Percentiles rank a stretch among this genome's conserved stretches.
Evolutionary conservation across 441 rosid genomes (phyloP).

Genomic region (Codiaeum variegatum): DNA sequence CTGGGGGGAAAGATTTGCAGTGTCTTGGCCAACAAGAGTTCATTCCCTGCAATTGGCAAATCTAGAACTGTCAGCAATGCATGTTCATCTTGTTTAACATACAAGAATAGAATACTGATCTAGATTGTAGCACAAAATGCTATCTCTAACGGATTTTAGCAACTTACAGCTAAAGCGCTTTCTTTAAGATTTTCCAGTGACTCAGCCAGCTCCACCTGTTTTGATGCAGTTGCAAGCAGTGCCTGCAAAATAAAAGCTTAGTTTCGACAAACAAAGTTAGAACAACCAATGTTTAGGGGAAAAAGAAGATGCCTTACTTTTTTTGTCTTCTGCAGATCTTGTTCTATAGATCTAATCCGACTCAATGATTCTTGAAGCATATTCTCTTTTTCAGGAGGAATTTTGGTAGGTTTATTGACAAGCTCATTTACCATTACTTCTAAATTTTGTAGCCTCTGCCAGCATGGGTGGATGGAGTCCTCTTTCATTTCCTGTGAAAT

Average conservation of each 20-base stretch:
- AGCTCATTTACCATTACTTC: slow-evolving; percentile 72
- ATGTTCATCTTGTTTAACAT: not conserved
- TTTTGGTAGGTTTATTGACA: slow-evolving; percentile 54
- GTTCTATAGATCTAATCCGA: slow-evolving; percentile 78
- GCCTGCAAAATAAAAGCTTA: slow-evolving; percentile 47
- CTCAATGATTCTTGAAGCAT: slow-evolving; percentile 79
- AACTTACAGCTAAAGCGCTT: slow-evolving; percentile 53
- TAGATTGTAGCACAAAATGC: not conserved
- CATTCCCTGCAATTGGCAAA: slow-evolving; percentile 43
- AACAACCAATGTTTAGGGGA: slow-evolving; percentile 3
- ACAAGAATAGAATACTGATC: not conserved
- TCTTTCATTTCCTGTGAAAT: slow-evolving; percentile 41
- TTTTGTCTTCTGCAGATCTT: slow-evolving; percentile 88
- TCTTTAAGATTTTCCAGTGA: slow-evolving; percentile 70
- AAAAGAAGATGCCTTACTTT: slow-evolving; percentile 34
- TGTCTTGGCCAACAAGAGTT: slow-evolving; percentile 74
- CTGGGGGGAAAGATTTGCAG: slow-evolving; percentile 41
- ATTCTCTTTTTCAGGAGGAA: slow-evolving; percentile 85
- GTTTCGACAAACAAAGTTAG: not conserved
- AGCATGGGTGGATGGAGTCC: slow-evolving; percentile 62
- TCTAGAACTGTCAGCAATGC: slow-evolving; percentile 18
- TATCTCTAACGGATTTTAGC: not conserved
- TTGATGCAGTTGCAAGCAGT: slow-evolving; percentile 80
- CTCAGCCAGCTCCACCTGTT: slow-evolving; percentile 85
- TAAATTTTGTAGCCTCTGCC: slow-evolving; percentile 79